Conservation (phyloP, 148 eudicot genomes). For the Rhododendron kiyosumense region DNA sequence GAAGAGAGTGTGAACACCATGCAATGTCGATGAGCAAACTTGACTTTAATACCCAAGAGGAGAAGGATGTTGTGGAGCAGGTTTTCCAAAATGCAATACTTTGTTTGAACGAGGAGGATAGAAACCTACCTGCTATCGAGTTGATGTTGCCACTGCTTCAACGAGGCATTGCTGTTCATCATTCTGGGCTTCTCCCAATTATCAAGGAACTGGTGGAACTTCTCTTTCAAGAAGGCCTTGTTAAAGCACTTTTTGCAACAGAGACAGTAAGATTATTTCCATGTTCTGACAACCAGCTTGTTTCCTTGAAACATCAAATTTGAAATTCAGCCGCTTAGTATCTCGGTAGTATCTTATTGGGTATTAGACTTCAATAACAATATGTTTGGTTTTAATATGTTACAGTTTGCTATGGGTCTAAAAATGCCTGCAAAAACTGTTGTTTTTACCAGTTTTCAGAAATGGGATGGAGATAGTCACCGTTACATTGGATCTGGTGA, state of each 20-base stretch:
- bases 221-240: constrained; percentile 97
- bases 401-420: constrained; percentile 97
- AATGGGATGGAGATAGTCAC: constrained; percentile 98
- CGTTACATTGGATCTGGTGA: constrained; percentile 96
- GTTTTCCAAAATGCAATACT: constrained; percentile 73
- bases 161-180: constrained; percentile 98
- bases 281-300: background rate
- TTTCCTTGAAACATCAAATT: background rate
- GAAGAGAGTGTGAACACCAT: constrained; percentile 99
- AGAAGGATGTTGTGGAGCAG: constrained; percentile 85
- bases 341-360: background rate
- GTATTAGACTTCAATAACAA: background rate
- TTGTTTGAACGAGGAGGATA: constrained; percentile 93
- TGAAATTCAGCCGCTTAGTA: background rate
- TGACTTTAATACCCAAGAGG: constrained; percentile 83
- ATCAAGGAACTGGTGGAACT: constrained; percentile 95
- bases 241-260: constrained; percentile 96
- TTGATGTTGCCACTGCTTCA: constrained; percentile 93
- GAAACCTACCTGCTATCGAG: constrained; percentile 87
- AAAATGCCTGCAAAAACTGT: constrained; percentile 99
- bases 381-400: constrained; percentile 11
- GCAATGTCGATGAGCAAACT: constrained; percentile 99
- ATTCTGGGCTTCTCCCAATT: constrained; percentile 95
- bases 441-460: constrained; percentile 86
- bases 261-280: constrained; percentile 62